Conservation (phyloP, 1,284 basidiomycete species). For the Gymnopus androsaceus region DNA sequence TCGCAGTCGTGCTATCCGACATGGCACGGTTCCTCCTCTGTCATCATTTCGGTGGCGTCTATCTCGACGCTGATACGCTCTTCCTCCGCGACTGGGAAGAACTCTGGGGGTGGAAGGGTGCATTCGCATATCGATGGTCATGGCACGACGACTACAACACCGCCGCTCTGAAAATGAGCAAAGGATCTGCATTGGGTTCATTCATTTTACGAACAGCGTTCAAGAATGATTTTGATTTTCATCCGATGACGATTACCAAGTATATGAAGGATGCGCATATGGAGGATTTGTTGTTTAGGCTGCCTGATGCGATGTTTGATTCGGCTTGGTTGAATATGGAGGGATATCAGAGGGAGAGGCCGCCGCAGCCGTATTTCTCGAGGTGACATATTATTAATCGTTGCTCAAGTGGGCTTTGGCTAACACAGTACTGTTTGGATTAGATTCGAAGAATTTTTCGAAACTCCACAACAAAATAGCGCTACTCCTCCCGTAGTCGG, state of each 20-base stretch:
- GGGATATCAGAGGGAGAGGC: constrained; percentile 74
- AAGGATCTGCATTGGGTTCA: constrained; percentile 76
- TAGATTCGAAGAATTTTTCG: constrained; percentile 74
- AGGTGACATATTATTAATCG: constrained; percentile 1
- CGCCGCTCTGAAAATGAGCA: constrained; percentile 82
- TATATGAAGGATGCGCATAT: constrained; percentile 81
- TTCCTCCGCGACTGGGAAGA: constrained; percentile 90
- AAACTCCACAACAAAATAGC: constrained; percentile 62
- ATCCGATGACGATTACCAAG: constrained; percentile 82
- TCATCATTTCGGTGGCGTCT: constrained; percentile 84
- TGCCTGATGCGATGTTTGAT: constrained; percentile 87
- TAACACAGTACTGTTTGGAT: too few species aligned
- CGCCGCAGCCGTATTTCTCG: constrained; percentile 15
- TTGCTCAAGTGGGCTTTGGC: neutral
- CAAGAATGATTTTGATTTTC: constrained; percentile 84
- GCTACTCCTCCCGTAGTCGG: constrained; percentile 71
- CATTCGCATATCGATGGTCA: constrained; percentile 87
- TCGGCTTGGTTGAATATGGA: constrained; percentile 88
- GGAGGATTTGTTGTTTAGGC: constrained; percentile 70
- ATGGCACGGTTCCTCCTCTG: constrained; percentile 87
- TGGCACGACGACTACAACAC: constrained; percentile 84
- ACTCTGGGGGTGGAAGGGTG: constrained; percentile 85
- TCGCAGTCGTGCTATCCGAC: constrained; percentile 84
- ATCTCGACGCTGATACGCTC: constrained; percentile 86
- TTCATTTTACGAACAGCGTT: constrained; percentile 84